A percentile compares a stretch with the other conserved stretches of the same genome.
These are phyloP conservation scores for Leccinum subrobustum DNA, from an alignment of 1,284 basidiomycete species.

Conservation along the genomic window DNA sequence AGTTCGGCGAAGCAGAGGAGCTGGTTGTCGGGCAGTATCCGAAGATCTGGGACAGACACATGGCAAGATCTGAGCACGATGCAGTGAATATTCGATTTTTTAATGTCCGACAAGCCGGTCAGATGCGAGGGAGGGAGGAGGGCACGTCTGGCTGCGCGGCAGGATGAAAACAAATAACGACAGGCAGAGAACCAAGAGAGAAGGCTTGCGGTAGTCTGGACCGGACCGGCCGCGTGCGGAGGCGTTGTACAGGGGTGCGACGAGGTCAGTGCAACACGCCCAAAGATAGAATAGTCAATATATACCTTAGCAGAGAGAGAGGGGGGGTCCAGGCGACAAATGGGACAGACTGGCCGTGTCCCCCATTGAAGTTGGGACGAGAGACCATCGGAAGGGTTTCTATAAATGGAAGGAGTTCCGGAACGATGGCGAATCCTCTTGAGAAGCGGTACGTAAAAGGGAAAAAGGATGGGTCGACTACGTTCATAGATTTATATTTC, in stretches of 20 bases:
- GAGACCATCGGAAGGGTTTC: constrained; percentile 7
- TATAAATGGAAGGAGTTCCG: constrained; percentile 9
- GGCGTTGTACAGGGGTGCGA: too few species aligned
- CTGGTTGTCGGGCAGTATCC: constrained; percentile 10
- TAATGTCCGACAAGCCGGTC: constrained; percentile 25
- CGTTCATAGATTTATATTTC: not conserved
- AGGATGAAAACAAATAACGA: not conserved
- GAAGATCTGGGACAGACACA: constrained; percentile 20
- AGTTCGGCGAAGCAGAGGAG: constrained; percentile 14
- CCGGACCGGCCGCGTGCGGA: not conserved
- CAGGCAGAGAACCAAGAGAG: constrained; percentile 14
- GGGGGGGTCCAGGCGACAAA: constrained; percentile 2
- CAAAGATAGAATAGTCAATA: constrained; percentile 4
- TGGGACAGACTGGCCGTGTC: not conserved
- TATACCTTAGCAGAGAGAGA: too few species aligned
- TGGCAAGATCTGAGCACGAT: constrained; percentile 17
- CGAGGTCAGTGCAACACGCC: not conserved
- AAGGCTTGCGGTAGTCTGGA: constrained; percentile 6
- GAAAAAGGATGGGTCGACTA: not conserved
- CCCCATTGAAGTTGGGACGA: not conserved
- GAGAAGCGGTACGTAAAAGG: constrained; percentile 26
- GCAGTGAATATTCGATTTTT: constrained; percentile 14
- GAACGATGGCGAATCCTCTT: constrained; percentile 16
- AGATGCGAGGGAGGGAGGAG: not conserved
- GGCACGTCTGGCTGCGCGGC: constrained; percentile 1